These are phyloP conservation scores for Hypomontagnella monticulosa DNA, from an alignment of 495 filamentous ascomycete genomes.

Conservation along the genomic window DNA sequence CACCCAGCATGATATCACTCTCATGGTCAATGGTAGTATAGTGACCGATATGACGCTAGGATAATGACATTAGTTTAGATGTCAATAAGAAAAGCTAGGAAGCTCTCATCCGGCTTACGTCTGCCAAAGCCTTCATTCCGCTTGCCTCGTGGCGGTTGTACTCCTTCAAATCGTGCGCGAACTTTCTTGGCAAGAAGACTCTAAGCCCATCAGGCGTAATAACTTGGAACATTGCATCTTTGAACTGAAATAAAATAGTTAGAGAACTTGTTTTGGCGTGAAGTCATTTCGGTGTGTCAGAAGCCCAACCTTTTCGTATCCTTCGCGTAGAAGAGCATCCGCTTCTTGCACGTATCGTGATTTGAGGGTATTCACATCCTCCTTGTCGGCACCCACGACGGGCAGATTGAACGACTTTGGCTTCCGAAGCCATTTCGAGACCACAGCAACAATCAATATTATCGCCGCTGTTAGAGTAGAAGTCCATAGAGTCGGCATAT, in stretches of 20 bases:
- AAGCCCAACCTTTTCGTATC: conserved; percentile 35
- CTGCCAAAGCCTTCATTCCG: conserved; percentile 48
- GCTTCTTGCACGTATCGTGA: conserved; percentile 39
- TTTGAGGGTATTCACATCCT: conserved; percentile 32
- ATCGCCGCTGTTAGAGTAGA: conserved; percentile 19
- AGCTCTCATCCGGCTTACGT: conserved; percentile 17
- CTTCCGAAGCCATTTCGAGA: conserved; percentile 22
- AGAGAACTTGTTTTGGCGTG: not conserved
- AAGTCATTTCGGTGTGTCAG: not conserved
- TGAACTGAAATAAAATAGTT: conserved; percentile 27
- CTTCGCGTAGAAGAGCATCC: conserved; percentile 40
- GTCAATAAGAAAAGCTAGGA: conserved; percentile 38
- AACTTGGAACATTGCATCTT: conserved; percentile 52
- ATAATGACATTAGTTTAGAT: conserved; percentile 31
- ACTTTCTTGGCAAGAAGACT: conserved; percentile 56
- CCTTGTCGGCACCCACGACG: conserved; percentile 24
- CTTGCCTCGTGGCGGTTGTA: conserved; percentile 51
- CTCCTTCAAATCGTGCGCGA: conserved; percentile 58
- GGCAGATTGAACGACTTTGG: conserved; percentile 35
- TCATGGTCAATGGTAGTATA: conserved; percentile 51
- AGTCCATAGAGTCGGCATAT: conserved; percentile 27
- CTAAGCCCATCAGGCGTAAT: conserved; percentile 47
- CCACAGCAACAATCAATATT: conserved; percentile 19
- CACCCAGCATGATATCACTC: conserved; percentile 48
- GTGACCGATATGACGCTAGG: conserved; percentile 52